phyloP scores from a whole-genome alignment of 2,329 filamentous ascomycete species.

The Fusarium sp. region DNA sequence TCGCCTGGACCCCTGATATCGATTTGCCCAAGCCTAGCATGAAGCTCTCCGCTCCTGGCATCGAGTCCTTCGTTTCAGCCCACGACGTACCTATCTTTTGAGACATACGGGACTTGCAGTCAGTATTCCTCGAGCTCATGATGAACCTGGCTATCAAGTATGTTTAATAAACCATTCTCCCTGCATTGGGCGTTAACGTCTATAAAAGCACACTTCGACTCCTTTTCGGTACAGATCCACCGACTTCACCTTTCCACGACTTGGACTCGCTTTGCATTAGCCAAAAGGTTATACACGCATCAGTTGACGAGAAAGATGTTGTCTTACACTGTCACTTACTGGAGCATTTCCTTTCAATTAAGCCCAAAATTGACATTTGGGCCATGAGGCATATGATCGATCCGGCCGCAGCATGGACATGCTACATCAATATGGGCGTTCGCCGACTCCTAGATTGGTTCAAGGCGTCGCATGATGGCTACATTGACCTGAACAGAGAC shows the following conservation, averaged over 20 bases:
- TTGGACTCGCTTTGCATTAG: background rate
- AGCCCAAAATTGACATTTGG: constrained; percentile 13
- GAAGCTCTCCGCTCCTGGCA: background rate
- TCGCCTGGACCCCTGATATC: background rate
- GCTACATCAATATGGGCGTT: constrained; percentile 30
- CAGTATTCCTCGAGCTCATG: background rate
- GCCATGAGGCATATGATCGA: background rate
- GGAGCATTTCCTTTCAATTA: constrained; percentile 18
- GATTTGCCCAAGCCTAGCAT: background rate
- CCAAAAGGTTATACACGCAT: background rate
- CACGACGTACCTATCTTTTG: background rate
- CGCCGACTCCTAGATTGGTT: constrained; percentile 20
- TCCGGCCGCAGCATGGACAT: constrained; percentile 19
- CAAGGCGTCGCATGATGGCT: background rate
- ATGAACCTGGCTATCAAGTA: constrained; percentile 1
- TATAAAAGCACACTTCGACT: background rate
- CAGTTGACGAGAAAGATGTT: constrained; percentile 1
- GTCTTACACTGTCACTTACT: constrained; percentile 19
- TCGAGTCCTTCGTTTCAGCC: background rate
- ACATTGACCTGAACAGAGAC: background rate
- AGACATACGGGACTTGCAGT: background rate
- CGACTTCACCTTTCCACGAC: background rate
- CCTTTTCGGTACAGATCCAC: background rate
- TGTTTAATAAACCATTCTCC: background rate
- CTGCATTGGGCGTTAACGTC: background rate